Conservation (phyloP, 495 filamentous ascomycete genomes). For the Parachaetomium inaequale region DNA sequence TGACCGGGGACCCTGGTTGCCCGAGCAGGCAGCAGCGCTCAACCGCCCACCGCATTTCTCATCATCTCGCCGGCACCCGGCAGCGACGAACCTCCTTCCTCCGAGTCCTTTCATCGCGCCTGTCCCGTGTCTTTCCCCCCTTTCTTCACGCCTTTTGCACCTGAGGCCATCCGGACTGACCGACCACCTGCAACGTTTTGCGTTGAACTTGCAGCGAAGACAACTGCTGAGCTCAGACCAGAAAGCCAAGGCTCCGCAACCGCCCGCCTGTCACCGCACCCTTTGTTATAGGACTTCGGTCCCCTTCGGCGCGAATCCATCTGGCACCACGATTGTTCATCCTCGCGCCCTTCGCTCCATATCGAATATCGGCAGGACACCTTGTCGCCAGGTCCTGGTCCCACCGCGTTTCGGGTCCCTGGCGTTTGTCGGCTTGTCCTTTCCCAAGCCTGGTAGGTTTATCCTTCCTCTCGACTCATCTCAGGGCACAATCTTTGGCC, state of each 20-base stretch:
- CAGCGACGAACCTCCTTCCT: conserved; percentile 19
- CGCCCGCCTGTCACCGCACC: not conserved
- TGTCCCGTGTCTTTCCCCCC: conserved; percentile 6
- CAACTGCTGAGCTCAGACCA: conserved; percentile 6
- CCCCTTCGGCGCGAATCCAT: conserved; percentile 15
- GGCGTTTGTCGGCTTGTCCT: not conserved
- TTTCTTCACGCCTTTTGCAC: conserved; percentile 10
- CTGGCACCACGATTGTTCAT: conserved; percentile 1
- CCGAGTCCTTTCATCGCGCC: conserved; percentile 20
- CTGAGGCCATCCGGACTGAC: conserved; percentile 23
- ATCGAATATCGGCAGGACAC: not conserved
- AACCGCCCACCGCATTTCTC: conserved; percentile 33
- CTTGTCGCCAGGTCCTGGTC: conserved; percentile 15
- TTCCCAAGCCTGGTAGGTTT: conserved; percentile 1
- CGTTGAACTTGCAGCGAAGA: not conserved
- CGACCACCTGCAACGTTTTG: not conserved
- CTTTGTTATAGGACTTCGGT: conserved; percentile 20
- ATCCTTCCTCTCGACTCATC: not conserved
- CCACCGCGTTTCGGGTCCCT: conserved; percentile 1
- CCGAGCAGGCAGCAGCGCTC: conserved; percentile 34
- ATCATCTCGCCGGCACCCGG: conserved; percentile 25
- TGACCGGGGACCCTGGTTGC: conserved; percentile 22
- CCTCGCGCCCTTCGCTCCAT: not conserved
- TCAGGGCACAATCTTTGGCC: not conserved
- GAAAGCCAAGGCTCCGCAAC: not conserved